Conservation (phyloP, 2,329 filamentous ascomycete genomes). For the Polychaeton citri region DNA sequence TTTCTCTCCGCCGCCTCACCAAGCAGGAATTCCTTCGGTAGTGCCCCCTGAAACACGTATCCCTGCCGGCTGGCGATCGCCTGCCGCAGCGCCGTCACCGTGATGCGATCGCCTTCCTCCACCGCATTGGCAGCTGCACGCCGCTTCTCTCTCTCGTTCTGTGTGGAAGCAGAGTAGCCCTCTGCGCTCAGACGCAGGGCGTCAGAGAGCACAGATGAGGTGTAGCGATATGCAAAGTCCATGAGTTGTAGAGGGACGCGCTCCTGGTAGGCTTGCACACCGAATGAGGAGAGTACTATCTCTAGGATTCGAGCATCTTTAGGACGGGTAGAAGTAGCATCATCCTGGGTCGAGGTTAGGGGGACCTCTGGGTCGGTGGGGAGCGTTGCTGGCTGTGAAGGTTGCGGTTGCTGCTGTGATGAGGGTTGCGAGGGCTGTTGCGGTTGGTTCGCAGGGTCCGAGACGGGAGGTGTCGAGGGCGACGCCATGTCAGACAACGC, state of each 20-base stretch:
- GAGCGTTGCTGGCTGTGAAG: conserved; percentile 5
- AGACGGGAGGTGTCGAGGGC: not conserved
- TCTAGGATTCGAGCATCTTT: conserved; percentile 71
- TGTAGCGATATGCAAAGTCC: conserved; percentile 78
- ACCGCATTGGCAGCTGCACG: conserved; percentile 18
- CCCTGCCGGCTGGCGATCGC: conserved; percentile 56
- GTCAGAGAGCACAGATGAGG: conserved; percentile 56
- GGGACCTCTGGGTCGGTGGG: conserved; percentile 15
- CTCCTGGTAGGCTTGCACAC: conserved; percentile 67
- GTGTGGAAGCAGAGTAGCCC: conserved; percentile 40
- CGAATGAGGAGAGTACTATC: conserved; percentile 64
- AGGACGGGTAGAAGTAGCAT: conserved; percentile 40
- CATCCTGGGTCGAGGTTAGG: conserved; percentile 20
- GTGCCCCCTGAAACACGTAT: conserved; percentile 53
- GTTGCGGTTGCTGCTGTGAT: conserved; percentile 3
- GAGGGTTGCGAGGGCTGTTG: not conserved
- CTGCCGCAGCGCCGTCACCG: conserved; percentile 55
- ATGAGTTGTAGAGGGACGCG: conserved; percentile 71
- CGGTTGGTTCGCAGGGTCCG: not conserved
- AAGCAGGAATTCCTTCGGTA: conserved; percentile 61
- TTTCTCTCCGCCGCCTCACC: conserved; percentile 63
- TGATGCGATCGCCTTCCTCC: conserved; percentile 40
- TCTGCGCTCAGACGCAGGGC: conserved; percentile 56
- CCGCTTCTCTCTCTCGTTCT: conserved; percentile 7
- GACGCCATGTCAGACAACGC: not conserved